phyloP scores from a whole-genome alignment of 2,329 filamentous ascomycete species.

The Penicillium sp. region DNA sequence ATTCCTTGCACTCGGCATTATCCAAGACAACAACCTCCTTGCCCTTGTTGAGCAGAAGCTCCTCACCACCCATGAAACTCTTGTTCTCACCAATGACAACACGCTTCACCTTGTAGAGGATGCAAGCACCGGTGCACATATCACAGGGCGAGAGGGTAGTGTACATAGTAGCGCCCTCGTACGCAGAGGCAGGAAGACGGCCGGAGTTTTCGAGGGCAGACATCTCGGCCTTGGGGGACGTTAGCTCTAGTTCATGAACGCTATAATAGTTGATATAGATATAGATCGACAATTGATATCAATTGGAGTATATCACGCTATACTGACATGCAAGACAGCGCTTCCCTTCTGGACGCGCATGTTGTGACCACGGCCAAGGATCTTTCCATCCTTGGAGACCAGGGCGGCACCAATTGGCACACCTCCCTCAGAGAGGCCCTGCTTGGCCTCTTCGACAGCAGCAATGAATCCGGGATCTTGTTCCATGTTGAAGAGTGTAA shows the following conservation, averaged over 20 bases:
- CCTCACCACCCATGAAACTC: conserved; percentile 71
- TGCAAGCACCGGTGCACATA: conserved; percentile 76
- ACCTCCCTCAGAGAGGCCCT: conserved; percentile 56
- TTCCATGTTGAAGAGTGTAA: conserved; percentile 27
- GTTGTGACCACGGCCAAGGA: conserved; percentile 71
- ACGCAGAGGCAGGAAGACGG: conserved; percentile 65
- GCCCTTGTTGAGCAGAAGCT: conserved; percentile 64
- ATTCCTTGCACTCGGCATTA: conserved; percentile 60
- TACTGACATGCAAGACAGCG: conserved; percentile 66
- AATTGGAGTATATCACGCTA: background rate
- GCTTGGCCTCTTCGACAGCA: conserved; percentile 57
- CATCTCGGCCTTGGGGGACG: conserved; percentile 62
- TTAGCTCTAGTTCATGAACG: background rate
- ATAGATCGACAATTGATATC: background rate
- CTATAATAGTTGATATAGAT: background rate
- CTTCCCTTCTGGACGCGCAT: conserved; percentile 71
- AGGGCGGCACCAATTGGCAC: conserved; percentile 61
- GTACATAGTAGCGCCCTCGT: conserved; percentile 75
- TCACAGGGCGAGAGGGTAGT: conserved; percentile 77
- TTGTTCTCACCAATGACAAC: conserved; percentile 77
- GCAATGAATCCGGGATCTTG: conserved; percentile 55
- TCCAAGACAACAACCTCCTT: conserved; percentile 72
- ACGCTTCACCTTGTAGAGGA: conserved; percentile 70
- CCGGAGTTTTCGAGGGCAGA: conserved; percentile 73
- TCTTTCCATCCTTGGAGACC: conserved; percentile 65